These are phyloP conservation scores for Sporothrix pseudoabietina DNA, from an alignment of 2,329 filamentous ascomycete species.

Conservation along the genomic window DNA sequence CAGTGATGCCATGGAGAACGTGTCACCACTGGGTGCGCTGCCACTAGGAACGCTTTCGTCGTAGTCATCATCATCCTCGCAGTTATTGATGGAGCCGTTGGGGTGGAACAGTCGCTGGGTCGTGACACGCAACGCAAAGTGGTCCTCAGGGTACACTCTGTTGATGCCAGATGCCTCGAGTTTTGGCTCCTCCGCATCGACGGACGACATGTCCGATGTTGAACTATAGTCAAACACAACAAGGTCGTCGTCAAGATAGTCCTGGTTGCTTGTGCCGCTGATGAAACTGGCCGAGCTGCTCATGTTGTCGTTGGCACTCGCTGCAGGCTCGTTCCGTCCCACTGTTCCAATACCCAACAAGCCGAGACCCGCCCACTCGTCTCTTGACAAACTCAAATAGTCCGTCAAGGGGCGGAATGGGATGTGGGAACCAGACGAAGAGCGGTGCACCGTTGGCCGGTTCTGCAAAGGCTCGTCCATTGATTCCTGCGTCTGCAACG, in stretches of 20 bases:
- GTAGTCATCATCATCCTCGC: not conserved
- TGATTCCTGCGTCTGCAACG: slow-evolving; percentile 44
- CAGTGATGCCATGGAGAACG: slow-evolving; percentile 45
- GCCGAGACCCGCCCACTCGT: slow-evolving; percentile 29
- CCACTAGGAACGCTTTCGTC: slow-evolving; percentile 27
- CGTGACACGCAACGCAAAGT: slow-evolving; percentile 60
- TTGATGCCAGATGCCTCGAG: slow-evolving; percentile 63
- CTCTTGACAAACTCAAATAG: slow-evolving; percentile 32
- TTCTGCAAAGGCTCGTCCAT: slow-evolving; percentile 30
- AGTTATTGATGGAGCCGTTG: slow-evolving; percentile 29
- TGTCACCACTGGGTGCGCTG: slow-evolving; percentile 8
- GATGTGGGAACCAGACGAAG: slow-evolving; percentile 55
- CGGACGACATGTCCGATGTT: not conserved
- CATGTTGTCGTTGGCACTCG: slow-evolving; percentile 16
- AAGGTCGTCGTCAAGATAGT: slow-evolving; percentile 35
- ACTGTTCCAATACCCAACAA: slow-evolving; percentile 26
- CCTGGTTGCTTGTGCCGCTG: slow-evolving; percentile 17
- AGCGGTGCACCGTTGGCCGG: slow-evolving; percentile 43
- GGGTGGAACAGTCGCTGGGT: slow-evolving; percentile 48
- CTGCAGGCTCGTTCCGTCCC: slow-evolving; percentile 36
- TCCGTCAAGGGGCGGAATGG: slow-evolving; percentile 55
- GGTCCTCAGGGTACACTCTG: slow-evolving; percentile 64
- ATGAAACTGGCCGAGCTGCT: slow-evolving; percentile 25
- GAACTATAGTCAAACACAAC: slow-evolving; percentile 39
- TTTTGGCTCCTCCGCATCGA: slow-evolving; percentile 50